These are phyloP conservation scores for Vigna reflexopilosa DNA, from an alignment of 306 rosid species.

Conservation along the genomic window DNA sequence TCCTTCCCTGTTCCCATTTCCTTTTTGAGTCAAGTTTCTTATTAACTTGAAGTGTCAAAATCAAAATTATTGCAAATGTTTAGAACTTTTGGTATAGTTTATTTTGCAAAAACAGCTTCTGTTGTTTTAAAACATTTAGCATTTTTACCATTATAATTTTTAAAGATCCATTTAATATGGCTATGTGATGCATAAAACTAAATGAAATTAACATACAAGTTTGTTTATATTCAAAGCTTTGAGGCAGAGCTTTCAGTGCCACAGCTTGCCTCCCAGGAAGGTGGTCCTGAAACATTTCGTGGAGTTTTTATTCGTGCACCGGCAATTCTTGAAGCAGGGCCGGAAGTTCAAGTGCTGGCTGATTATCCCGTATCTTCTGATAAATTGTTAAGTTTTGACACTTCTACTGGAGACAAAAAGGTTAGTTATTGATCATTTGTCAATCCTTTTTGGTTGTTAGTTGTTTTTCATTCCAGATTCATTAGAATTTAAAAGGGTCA, in stretches of 20 bases:
- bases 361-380: constrained; percentile 62
- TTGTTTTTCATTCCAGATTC: not conserved
- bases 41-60: constrained; percentile 6
- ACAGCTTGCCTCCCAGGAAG: constrained; percentile 77
- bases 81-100: not conserved
- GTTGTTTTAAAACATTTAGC: not conserved
- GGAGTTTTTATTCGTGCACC: constrained; percentile 98
- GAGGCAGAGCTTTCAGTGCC: constrained; percentile 81
- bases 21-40: constrained; percentile 25
- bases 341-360: constrained; percentile 90
- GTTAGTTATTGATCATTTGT: constrained; percentile 47
- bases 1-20: not conserved
- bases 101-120: constrained; percentile 8
- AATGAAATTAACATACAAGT: not conserved
- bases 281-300: constrained; percentile 88
- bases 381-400: constrained; percentile 45
- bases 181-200: not conserved
- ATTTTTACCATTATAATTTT: not conserved
- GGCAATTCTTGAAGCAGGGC: constrained; percentile 88
- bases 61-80: constrained; percentile 24
- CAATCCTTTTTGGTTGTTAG: not conserved
- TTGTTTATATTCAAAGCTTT: constrained; percentile 81
- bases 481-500: constrained; percentile 19
- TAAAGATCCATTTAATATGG: not conserved
- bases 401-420: constrained; percentile 58